Base-by-base conservation (phyloP, 2,329 filamentous ascomycete species). In the Fusarium poae region DNA sequence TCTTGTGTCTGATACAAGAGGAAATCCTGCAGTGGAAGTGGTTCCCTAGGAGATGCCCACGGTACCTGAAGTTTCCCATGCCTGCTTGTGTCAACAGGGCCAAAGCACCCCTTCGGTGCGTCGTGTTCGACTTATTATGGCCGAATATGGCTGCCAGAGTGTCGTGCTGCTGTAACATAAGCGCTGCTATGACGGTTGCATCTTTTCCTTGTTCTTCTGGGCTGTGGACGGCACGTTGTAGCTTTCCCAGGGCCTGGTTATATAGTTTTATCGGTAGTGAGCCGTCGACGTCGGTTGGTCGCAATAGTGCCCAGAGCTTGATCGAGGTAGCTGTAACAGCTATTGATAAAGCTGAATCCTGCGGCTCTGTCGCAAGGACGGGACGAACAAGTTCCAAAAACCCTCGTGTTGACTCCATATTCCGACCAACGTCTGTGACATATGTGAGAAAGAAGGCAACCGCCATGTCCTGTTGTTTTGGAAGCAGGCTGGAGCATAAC, bases 361-460 rank as follows among this genome's bases (percentile, higher is more conserved):
- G 44, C 4, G 15, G 10, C 16, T 70, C 56, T 0, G 35, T 11
- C 0, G 29, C 56, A 1, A 70, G 51, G 2, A 48, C 60, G 2
- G 64, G 68, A 0, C 59, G 63, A 2, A 71, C 44, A 37, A 71
- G 56, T 16, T 70, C 67, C 3, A 71, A 7, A 32, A 71, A 68
- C 0, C 68, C 68, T 16, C 68, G 42, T 0, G 67, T 62, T 0
- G 68, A 70, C 8, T 68, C 57, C 30, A 71, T 7, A 3, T 51
- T 68, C 0, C 68, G 44, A 13, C 67, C 68, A 3, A 71, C 29
- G 6, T 61, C 37, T 3, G 68, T 65, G 1, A 68, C 39, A 23
- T 71, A 68, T 12, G 23, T 65, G 10, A 71, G 57, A 34, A 70
- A 71, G 11, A 71, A 71, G 0, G 46, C 32, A 0, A 68, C 37